A percentile compares a stretch with the other conserved stretches of the same genome.
Conservation (phyloP, 441 rosid species). For the Pelargonium cotyledonis region DNA sequence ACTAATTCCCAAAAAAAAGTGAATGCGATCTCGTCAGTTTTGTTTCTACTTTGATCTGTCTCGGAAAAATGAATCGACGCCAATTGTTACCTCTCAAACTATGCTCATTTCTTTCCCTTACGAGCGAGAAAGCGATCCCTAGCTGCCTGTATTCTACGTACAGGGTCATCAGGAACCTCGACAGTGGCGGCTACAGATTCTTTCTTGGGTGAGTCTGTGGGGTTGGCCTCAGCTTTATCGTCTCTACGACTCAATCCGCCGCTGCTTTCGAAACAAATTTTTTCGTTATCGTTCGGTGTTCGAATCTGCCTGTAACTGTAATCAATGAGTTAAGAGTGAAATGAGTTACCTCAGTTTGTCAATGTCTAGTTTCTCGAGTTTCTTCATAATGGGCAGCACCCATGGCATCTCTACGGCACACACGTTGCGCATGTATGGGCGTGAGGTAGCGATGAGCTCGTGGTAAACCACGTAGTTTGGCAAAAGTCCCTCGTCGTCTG, state of each 20-base stretch:
- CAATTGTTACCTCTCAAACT: neutral
- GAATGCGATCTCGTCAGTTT: no score
- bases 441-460: constrained; percentile 73
- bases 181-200: constrained; percentile 8
- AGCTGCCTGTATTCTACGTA: constrained; percentile 71
- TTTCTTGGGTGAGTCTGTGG: constrained; percentile 25
- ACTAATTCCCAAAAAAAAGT: no score
- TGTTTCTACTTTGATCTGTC: no score
- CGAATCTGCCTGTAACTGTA: neutral
- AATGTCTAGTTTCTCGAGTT: constrained; percentile 55
- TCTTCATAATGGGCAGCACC: constrained; percentile 61
- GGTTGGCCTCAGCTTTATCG: constrained; percentile 35
- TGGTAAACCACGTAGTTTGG: constrained; percentile 76
- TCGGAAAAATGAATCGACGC: no score
- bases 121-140: constrained; percentile 89
- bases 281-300: neutral
- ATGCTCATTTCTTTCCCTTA: constrained; percentile 46
- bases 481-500: constrained; percentile 66
- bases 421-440: constrained; percentile 76
- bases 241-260: constrained; percentile 44
- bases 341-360: constrained; percentile 59
- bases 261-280: constrained; percentile 32
- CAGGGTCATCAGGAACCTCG: constrained; percentile 30
- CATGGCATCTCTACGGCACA: constrained; percentile 67
- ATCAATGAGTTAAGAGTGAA: neutral